A percentile compares a stretch with the other conserved stretches of the same genome.
phyloP scores from a whole-genome alignment of 2,329 filamentous ascomycete genomes.

The Neurospora sp. region DNA sequence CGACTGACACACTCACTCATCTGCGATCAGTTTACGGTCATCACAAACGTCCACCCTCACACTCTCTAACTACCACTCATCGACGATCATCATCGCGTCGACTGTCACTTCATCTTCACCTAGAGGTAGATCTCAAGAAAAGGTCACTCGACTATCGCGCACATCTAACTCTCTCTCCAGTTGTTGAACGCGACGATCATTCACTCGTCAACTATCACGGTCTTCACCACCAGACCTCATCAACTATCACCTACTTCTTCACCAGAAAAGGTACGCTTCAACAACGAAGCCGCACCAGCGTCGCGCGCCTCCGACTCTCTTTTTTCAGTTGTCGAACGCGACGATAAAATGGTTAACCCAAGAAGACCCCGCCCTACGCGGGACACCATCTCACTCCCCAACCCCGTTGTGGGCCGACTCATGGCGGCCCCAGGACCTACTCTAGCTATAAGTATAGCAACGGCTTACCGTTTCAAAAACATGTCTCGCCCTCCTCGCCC shows the following conservation, averaged over 20 bases:
- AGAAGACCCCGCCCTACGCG: neutral
- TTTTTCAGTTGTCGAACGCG: neutral
- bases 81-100: neutral
- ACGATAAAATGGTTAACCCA: neutral
- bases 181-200: neutral
- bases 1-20: neutral
- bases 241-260: neutral
- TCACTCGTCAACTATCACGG: neutral
- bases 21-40: neutral
- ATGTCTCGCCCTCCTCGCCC: neutral
- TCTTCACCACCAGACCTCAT: neutral
- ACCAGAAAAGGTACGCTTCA: neutral
- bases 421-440: neutral
- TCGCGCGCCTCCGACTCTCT: neutral
- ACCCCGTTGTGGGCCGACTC: neutral
- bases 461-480: neutral
- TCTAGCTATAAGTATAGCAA: neutral
- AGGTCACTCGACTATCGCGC: neutral
- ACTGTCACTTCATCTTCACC: neutral
- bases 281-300: neutral
- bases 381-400: neutral
- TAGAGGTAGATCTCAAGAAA: neutral
- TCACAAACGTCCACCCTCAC: neutral
- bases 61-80: neutral
- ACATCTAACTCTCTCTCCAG: neutral